Base-by-base conservation (phyloP, 1,284 basidiomycete genomes). In the Taiwanofungus camphoratus region DNA sequence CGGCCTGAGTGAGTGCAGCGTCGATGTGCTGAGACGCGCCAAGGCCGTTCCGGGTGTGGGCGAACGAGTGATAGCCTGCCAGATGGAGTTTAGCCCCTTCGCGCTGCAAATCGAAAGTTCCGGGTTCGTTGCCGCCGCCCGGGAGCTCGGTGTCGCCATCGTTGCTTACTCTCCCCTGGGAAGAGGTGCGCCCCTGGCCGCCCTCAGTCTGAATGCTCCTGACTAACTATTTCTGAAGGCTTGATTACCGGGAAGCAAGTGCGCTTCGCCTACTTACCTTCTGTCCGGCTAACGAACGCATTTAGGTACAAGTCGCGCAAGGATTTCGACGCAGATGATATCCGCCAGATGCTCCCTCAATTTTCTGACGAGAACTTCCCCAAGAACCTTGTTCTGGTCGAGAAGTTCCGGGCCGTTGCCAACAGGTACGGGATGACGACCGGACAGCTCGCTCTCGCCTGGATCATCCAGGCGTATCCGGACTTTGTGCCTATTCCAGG, bases 81-180 rank as follows among this genome's bases (percentile, higher is more conserved):
- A 76, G 47, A 54, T 70, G 35, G 71, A 75, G 46, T 67, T 63
- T 51, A 69, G 66, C n/a, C 67, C 71, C 0, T 74, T 68, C 59
- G 62, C 61, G 27, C 53, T 65, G 8, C 61, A 62, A 39, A 61
- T 65, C 37, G 65, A 66, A 43, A 50, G 53, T 36, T 50, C 49
- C 15, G 59, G 52, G 4, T 33, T 67, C 7, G 50, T 65, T 8
- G 49, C 55, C 31, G 50, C 60, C 1, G 57, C 60, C 1, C 53
- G 60, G 4, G 59, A 63, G 48, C 56, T 64, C 18, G 60, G 58
- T 5, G 50, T 62, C 19, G 42, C 48, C 54, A 33, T 75, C 44
- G 52, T 70, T 7, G 69, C 69, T 6, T 75, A 72, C 50, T 63
- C 63, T 7, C 70, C 68, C 0, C 53, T 71, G 13, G 68, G 68